Evolutionary conservation across 805 yeast genomes (phyloP).

Genomic region (Yarrowia hollandica): DNA sequence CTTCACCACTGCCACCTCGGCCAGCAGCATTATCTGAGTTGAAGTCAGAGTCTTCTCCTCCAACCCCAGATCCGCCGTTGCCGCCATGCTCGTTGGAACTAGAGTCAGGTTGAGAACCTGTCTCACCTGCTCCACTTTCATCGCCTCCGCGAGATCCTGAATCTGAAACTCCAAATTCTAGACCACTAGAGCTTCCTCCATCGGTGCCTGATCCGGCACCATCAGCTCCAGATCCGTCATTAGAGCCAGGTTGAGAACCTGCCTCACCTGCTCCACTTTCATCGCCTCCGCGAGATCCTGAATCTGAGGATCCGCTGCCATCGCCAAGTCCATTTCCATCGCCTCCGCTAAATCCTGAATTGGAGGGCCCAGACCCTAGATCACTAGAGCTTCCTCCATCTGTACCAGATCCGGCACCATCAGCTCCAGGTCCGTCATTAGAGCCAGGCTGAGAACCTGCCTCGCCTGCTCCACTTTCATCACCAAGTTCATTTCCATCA

Average conservation of each 20-base stretch:
- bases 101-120: neutral
- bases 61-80: neutral
- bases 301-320: neutral
- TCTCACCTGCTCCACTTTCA: neutral
- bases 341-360: neutral
- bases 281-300: neutral
- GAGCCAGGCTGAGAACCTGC: neutral
- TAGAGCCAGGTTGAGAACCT: neutral
- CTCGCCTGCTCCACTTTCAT: neutral
- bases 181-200: too few relatives aligned
- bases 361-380: neutral
- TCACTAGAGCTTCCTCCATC: too few relatives aligned
- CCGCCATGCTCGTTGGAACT: neutral
- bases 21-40: neutral
- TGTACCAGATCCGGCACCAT: neutral
- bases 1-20: neutral
- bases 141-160: neutral
- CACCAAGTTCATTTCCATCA: neutral
- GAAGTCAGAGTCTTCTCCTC: neutral
- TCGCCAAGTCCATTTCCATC: neutral
- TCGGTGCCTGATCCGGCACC: neutral
- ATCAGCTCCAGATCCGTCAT: neutral
- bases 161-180: neutral
- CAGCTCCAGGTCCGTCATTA: neutral
- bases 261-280: neutral